Evolutionary conservation across 2,329 filamentous ascomycete genomes (phyloP).

Genomic region (Huntiella abstrusa): DNA sequence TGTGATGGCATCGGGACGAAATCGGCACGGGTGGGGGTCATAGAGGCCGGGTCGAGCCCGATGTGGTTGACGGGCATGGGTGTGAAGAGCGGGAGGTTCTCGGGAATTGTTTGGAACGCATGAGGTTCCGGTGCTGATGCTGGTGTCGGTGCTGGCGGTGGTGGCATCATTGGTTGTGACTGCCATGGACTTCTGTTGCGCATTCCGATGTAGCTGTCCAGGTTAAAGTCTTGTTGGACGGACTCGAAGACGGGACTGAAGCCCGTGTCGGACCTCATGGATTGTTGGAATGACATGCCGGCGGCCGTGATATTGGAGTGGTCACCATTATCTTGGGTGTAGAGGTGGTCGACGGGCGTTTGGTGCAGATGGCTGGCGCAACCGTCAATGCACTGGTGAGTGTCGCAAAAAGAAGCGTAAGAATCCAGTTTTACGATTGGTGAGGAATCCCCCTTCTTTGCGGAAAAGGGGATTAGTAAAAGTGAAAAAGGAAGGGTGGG

Average conservation of each 20-base stretch:
- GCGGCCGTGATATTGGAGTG: too few relatives aligned
- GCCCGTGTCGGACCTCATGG: too few relatives aligned
- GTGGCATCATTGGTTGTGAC: neutral
- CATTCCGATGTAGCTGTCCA: neutral
- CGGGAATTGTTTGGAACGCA: neutral
- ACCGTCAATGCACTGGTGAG: slow-evolving; percentile 8
- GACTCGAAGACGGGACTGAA: too few relatives aligned
- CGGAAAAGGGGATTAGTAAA: slow-evolving; percentile 7
- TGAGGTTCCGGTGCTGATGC: neutral
- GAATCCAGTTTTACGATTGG: slow-evolving; percentile 8
- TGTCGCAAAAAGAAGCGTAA: slow-evolving; percentile 5
- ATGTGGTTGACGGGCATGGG: neutral
- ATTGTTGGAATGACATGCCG: too few relatives aligned
- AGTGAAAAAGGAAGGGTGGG: slow-evolving; percentile 3
- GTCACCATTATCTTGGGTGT: too few relatives aligned
- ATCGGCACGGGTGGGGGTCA: neutral
- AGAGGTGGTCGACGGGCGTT: too few relatives aligned
- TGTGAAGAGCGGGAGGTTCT: neutral
- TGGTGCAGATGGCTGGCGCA: slow-evolving; percentile 3
- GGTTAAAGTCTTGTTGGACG: slow-evolving; percentile 3
- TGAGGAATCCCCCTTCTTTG: slow-evolving; percentile 6
- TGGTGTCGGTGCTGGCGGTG: neutral
- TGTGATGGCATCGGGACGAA: neutral
- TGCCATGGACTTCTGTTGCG: neutral
- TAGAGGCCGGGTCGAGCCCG: neutral